These are phyloP conservation scores for Tricholomella constricta DNA, from an alignment of 768 basidiomycete genomes.

Conservation along the genomic window DNA sequence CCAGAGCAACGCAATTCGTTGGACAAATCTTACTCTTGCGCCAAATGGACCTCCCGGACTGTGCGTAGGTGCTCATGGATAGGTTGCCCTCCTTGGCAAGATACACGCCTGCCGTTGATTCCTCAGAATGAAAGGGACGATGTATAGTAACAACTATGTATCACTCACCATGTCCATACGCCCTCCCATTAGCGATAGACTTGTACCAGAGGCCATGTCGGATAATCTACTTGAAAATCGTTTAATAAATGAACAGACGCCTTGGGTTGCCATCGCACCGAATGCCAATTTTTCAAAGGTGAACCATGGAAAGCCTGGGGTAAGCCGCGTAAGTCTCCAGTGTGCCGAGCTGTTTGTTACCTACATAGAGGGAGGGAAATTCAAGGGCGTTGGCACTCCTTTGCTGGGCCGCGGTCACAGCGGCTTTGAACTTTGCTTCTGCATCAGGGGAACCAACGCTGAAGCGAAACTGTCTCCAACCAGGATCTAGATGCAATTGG, in stretches of 20 bases:
- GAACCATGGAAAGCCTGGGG: constrained; percentile 73
- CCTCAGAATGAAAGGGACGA: not conserved
- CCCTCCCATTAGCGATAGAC: constrained; percentile 55
- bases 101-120: constrained; percentile 54
- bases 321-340: not conserved
- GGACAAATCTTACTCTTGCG: constrained; percentile 50
- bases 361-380: constrained; percentile 51
- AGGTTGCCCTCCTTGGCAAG: constrained; percentile 58
- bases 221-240: constrained; percentile 55
- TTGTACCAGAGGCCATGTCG: constrained; percentile 73
- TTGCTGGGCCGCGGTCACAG: constrained; percentile 40
- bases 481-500: constrained; percentile 34
- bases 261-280: constrained; percentile 34
- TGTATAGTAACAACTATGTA: not conserved
- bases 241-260: not conserved
- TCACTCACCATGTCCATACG: constrained; percentile 59
- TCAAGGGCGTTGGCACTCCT: constrained; percentile 39
- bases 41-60: constrained; percentile 42
- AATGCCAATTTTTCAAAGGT: constrained; percentile 68
- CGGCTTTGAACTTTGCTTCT: constrained; percentile 61
- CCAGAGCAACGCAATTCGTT: constrained; percentile 54
- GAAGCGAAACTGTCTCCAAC: constrained; percentile 67
- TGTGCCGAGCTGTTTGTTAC: constrained; percentile 3
- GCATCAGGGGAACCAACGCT: constrained; percentile 73
- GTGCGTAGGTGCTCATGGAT: constrained; percentile 49